phyloP scores from a whole-genome alignment of 2,329 filamentous ascomycete species.

The Colletotrichum higginsianum region DNA sequence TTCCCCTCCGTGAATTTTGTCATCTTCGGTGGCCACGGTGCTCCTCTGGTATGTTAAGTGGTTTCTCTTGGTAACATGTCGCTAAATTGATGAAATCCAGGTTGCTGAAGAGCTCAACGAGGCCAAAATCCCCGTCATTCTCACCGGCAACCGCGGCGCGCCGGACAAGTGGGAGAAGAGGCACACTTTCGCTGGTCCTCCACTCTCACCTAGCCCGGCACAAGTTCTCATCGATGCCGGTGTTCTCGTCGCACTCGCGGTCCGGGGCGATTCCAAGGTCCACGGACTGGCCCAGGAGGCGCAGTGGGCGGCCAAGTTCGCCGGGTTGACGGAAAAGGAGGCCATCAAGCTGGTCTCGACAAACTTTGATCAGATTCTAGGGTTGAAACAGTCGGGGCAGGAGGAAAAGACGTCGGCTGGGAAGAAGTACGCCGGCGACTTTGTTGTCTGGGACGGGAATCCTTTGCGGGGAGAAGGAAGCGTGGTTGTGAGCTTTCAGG shows the following conservation, averaged over 20 bases:
- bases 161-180: slow-evolving; percentile 54
- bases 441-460: slow-evolving; percentile 60
- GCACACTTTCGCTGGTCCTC: slow-evolving; percentile 56
- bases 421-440: slow-evolving; percentile 47
- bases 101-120: slow-evolving; percentile 55
- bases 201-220: slow-evolving; percentile 56
- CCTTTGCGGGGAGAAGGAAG: slow-evolving; percentile 57
- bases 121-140: slow-evolving; percentile 57
- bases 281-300: slow-evolving; percentile 57
- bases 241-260: slow-evolving; percentile 7
- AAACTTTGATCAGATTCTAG: slow-evolving; percentile 59
- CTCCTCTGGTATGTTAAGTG: slow-evolving; percentile 50
- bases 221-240: slow-evolving; percentile 19
- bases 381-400: slow-evolving; percentile 43
- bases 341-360: slow-evolving; percentile 55
- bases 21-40: slow-evolving; percentile 55
- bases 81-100: slow-evolving; percentile 38
- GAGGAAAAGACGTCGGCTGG: background rate
- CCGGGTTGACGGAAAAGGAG: slow-evolving; percentile 51
- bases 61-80: background rate
- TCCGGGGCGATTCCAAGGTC: slow-evolving; percentile 54
- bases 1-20: slow-evolving; percentile 52
- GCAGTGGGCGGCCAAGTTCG: slow-evolving; percentile 56
- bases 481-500: slow-evolving; percentile 47
- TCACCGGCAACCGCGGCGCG: slow-evolving; percentile 55